A percentile compares a stretch with the other conserved stretches of the same genome.
Evolutionary conservation across 2,329 filamentous ascomycete genomes (phyloP).

Genomic region (Aureobasidium melanogenum): DNA sequence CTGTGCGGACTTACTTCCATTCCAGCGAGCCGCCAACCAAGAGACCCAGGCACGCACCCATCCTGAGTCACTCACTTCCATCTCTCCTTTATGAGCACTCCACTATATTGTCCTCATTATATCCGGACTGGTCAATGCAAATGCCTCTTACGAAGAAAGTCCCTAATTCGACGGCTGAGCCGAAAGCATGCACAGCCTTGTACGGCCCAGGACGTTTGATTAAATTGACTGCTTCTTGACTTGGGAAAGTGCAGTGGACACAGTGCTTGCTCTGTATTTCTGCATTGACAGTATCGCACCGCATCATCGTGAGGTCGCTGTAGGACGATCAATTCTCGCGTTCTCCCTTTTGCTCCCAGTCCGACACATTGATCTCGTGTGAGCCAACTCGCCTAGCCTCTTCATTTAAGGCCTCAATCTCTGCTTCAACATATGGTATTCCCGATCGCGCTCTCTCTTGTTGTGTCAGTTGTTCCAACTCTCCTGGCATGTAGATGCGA

Average conservation of each 20-base stretch:
- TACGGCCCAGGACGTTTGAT: background rate
- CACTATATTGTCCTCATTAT: background rate
- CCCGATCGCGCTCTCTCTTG: conserved; percentile 34
- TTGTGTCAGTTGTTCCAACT: conserved; percentile 44
- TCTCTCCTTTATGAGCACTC: background rate
- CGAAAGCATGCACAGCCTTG: background rate
- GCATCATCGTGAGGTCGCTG: background rate
- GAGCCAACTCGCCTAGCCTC: conserved; percentile 39
- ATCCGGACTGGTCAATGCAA: background rate
- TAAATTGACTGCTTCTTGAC: background rate
- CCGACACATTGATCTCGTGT: conserved; percentile 1
- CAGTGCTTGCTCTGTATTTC: background rate
- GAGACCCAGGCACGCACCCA: background rate
- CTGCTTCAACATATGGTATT: conserved; percentile 41
- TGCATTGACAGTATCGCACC: background rate
- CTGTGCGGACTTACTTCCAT: background rate
- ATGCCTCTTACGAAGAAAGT: background rate
- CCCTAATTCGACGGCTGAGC: background rate
- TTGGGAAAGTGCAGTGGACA: no score
- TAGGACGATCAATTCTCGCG: background rate
- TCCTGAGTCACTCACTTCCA: background rate
- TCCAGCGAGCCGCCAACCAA: background rate
- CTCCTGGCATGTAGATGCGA: conserved; percentile 49
- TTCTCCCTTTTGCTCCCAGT: background rate
- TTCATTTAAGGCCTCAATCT: conserved; percentile 40